Conservation (phyloP, 257 asterid species). For the Capsicum baccatum region DNA sequence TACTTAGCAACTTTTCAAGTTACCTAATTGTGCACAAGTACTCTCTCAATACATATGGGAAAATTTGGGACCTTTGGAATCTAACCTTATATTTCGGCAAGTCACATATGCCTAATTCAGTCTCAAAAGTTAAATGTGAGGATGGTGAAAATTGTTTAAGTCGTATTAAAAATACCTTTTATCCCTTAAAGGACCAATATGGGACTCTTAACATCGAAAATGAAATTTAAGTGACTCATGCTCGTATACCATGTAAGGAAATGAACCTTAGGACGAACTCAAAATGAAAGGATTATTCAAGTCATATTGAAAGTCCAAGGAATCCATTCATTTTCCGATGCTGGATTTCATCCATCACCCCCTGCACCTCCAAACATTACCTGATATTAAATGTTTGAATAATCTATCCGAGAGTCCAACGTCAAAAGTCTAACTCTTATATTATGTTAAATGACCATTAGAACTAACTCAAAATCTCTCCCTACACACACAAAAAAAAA, state of each 20-base stretch:
- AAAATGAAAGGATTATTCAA: background rate
- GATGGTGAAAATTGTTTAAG: no score
- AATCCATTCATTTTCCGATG: background rate
- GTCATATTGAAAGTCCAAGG: background rate
- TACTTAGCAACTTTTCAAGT: no score
- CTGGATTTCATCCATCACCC: background rate
- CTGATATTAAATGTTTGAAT: background rate
- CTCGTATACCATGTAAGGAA: background rate
- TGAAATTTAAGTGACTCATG: no score
- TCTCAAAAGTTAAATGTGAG: no score
- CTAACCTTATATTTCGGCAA: no score
- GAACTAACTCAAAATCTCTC: background rate
- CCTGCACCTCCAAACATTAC: background rate
- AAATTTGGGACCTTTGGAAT: no score
- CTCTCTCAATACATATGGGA: no score
- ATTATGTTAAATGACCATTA: background rate
- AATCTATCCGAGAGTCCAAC: background rate
- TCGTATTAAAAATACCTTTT: no score
- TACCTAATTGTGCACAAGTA: no score
- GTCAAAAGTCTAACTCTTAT: background rate
- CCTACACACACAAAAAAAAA: background rate
- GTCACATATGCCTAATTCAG: no score
- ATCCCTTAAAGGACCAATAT: no score
- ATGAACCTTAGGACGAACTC: background rate
- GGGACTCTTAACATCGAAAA: no score